Base-by-base conservation (phyloP, 306 rosid genomes). In the Adenanthera pavonina region DNA sequence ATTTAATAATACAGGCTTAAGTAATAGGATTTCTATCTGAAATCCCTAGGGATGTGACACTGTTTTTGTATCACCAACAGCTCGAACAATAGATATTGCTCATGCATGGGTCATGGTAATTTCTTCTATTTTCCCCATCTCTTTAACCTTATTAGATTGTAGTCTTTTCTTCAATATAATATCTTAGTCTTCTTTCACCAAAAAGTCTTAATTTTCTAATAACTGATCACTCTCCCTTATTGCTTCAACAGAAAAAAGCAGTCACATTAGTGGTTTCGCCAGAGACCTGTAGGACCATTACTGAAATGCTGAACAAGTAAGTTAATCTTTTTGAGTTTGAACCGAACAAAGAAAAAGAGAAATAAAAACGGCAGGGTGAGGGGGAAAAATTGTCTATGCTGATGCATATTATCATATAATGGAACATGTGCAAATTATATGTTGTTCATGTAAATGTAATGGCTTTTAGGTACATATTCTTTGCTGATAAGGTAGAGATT, bases 1-100 rank as follows among this genome's bases (percentile, higher is more conserved):
- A 84, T 87, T 72, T 68, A 62, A 87, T 75, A 79, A 82, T 88
- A 88, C 90, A 85, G 89, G 91, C 85, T 89, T 87, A 85, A 89
- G 86, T 92, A 89, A 92, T 82, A 73, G 90, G 94, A 86, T 89
- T 84, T 88, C 91, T 87, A 75, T 81, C 89, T 92, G 89, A 89
- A 89, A 90, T 89, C 87, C 86, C 3, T 87, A 94, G 98, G 98
- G 98, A 78, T 95, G 97, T 86, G 97, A 93, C 88, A 95, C 97
- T 52, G 98, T 87, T 77, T 95, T 95, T 84, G 98, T 95, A 67
- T 92, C 98, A 60, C 94, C 97, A 88, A 92, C 98, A 11, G 98
- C 98, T 86, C 97, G 97, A 85, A 89, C 98, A 69, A 90, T 92
- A 78, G 98, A 92, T 87, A 92, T 95, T 64, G 92, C 95, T 38